These are phyloP conservation scores for Camelina sativa DNA, from an alignment of 345 rosid species.

Conservation along the genomic window DNA sequence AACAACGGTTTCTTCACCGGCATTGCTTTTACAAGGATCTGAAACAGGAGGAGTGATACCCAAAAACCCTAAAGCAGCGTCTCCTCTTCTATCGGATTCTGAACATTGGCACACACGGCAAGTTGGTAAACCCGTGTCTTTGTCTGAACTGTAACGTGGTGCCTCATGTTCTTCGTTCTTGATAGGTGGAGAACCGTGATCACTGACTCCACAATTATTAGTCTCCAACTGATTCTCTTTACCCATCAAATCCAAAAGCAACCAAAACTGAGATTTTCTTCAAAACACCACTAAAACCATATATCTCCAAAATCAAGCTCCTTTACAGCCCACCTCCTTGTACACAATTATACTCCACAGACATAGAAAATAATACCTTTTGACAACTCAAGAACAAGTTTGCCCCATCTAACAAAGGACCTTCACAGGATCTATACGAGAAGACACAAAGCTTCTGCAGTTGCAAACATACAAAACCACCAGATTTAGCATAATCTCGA, in stretches of 20 bases:
- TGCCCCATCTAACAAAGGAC: conserved; percentile 7
- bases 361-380: neutral
- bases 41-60: conserved; percentile 63
- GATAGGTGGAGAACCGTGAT: conserved; percentile 39
- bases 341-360: conserved; percentile 7
- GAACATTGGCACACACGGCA: conserved; percentile 96
- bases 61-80: conserved; percentile 76
- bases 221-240: conserved; percentile 41
- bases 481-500: conserved; percentile 21
- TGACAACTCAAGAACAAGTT: conserved; percentile 24
- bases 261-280: conserved; percentile 17
- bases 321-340: neutral
- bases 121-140: conserved; percentile 64
- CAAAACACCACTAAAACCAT: conserved; percentile 28
- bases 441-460: conserved; percentile 36
- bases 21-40: conserved; percentile 50
- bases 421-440: conserved; percentile 8
- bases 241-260: conserved; percentile 40
- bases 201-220: conserved; percentile 39
- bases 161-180: conserved; percentile 41
- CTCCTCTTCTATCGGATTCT: conserved; percentile 89
- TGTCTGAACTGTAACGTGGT: conserved; percentile 68
- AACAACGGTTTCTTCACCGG: conserved; percentile 32
- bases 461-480: conserved; percentile 9
- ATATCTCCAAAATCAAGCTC: conserved; percentile 15